phyloP scores from a whole-genome alignment of 257 asterid genomes.

The Knoxia roxburghii region DNA sequence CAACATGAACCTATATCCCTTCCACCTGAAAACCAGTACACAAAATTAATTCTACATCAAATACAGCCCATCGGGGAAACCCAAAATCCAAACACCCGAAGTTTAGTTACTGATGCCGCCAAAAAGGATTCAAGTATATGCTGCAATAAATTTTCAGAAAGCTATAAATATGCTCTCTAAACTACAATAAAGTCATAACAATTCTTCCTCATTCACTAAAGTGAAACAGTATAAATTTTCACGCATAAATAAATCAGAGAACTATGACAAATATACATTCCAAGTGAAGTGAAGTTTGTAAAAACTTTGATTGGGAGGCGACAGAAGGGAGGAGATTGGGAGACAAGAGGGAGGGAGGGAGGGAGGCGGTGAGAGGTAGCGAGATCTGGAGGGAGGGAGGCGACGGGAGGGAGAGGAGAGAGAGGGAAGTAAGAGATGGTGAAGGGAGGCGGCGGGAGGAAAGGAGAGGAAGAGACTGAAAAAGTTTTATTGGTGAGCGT shows the following conservation, averaged over 20 bases:
- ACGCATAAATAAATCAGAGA: not conserved
- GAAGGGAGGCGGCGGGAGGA: no score
- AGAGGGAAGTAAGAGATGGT: no score
- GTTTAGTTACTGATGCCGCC: not conserved
- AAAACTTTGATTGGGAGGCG: not conserved
- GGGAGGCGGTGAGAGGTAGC: no score
- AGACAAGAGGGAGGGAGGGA: no score
- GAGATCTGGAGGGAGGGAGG: no score
- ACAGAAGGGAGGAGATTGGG: no score
- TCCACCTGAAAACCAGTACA: slow-evolving; percentile 6
- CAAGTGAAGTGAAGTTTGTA: not conserved
- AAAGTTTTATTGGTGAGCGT: no score
- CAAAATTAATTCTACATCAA: not conserved
- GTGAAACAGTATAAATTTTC: not conserved
- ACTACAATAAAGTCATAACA: not conserved
- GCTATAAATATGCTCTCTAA: not conserved
- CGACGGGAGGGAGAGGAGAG: no score
- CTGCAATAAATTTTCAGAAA: not conserved
- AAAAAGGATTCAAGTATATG: not conserved
- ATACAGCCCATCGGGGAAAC: not conserved
- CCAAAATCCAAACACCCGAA: not conserved
- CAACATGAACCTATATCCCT: slow-evolving; percentile 56
- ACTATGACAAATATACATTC: not conserved
- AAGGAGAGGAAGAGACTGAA: no score
- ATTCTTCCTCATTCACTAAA: not conserved